These are phyloP conservation scores for Solanum lignicaule DNA, from an alignment of 257 asterid genomes.

Conservation along the genomic window DNA sequence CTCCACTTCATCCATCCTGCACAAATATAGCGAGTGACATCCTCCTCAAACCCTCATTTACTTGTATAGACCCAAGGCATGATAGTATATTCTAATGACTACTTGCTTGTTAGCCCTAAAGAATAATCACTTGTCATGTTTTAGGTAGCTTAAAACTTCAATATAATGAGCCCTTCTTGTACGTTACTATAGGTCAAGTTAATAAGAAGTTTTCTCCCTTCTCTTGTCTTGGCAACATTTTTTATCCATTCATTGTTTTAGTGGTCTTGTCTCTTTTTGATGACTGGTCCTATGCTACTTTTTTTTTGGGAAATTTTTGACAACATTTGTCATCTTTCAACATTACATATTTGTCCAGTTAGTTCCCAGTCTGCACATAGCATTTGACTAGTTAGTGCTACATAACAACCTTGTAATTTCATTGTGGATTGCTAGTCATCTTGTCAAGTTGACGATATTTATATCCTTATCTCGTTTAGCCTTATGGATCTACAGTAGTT, in stretches of 20 bases:
- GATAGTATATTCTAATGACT: background rate
- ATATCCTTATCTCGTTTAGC: background rate
- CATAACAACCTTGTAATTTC: background rate
- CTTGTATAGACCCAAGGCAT: background rate
- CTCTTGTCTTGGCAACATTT: background rate
- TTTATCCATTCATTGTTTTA: background rate
- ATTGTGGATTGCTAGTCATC: background rate
- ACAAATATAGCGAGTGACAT: background rate
- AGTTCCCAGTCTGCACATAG: background rate
- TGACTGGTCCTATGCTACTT: background rate
- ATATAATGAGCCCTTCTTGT: background rate
- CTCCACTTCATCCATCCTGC: background rate
- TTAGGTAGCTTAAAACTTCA: background rate
- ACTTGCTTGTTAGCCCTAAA: background rate
- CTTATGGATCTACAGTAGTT: background rate
- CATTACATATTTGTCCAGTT: background rate
- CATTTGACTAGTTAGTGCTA: background rate
- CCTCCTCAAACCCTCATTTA: background rate
- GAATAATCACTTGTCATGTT: background rate
- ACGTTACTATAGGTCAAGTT: background rate
- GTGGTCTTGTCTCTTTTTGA: background rate
- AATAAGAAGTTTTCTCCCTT: background rate
- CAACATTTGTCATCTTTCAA: background rate
- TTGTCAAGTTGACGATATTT: background rate
- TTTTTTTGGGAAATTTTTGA: background rate